Percentiles rank a stretch among this genome's conserved stretches.
Conservation (phyloP, 345 rosid species). For the Boechera divaricarpa region DNA sequence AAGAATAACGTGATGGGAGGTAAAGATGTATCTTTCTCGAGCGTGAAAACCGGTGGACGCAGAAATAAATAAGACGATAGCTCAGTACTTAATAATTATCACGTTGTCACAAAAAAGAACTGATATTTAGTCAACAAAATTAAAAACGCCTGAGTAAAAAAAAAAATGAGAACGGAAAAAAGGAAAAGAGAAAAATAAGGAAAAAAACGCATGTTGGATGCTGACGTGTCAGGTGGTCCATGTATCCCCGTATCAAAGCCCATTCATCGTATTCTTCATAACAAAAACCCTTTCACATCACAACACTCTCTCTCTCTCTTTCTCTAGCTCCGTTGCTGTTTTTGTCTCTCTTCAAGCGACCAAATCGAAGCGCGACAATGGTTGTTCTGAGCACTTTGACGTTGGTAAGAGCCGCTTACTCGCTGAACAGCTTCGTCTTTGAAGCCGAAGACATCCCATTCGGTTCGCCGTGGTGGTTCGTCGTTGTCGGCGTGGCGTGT, state of each 20-base stretch:
- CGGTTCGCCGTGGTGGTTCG: conserved; percentile 66
- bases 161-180: background rate
- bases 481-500: conserved; percentile 68
- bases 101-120: background rate
- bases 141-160: background rate
- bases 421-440: conserved; percentile 50
- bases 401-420: conserved; percentile 43
- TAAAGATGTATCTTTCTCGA: conserved; percentile 10
- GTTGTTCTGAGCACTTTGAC: conserved; percentile 42
- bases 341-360: conserved; percentile 33
- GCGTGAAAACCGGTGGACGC: conserved; percentile 12
- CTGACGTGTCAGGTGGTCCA: conserved; percentile 46
- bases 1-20: conserved; percentile 5
- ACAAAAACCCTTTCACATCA: conserved; percentile 23
- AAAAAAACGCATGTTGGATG: conserved; percentile 42
- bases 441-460: conserved; percentile 64
- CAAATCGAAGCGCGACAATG: conserved; percentile 47
- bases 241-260: conserved; percentile 43
- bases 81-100: conserved; percentile 4
- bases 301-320: background rate
- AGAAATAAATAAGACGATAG: conserved; percentile 6
- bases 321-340: conserved; percentile 27
- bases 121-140: conserved; percentile 16
- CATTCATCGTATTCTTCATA: conserved; percentile 25
- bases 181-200: background rate